Evolutionary conservation across 1,139 yeast genomes (phyloP).

Genomic region (Taphrina populina): DNA sequence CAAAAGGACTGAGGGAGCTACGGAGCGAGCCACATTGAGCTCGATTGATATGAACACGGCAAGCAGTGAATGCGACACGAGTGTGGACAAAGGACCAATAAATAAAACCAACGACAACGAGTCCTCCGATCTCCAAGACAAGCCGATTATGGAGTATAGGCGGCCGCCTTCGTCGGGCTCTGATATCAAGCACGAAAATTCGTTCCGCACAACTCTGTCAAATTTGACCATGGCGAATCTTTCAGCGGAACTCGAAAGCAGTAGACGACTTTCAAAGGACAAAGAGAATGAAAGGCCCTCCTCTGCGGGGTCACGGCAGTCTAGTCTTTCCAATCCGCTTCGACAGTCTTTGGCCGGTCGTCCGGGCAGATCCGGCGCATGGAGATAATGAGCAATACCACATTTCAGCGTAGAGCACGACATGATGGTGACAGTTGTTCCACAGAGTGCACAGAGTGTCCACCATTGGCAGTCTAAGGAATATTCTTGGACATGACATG

Average conservation of each 20-base stretch:
- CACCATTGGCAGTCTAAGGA: no score
- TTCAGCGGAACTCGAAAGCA: slow-evolving; percentile 2
- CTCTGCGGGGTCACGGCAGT: neutral
- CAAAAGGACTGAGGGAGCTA: neutral
- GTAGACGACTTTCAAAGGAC: slow-evolving; percentile 10
- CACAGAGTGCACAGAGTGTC: no score
- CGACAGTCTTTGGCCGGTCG: slow-evolving; percentile 22
- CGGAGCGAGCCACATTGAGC: slow-evolving; percentile 3
- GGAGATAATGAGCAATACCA: slow-evolving; percentile 27
- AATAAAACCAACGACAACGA: slow-evolving; percentile 9
- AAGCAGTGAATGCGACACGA: no score
- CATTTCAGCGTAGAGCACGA: no score
- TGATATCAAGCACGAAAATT: neutral
- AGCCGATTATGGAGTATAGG: slow-evolving; percentile 14
- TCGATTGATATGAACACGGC: slow-evolving; percentile 7
- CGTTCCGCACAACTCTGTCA: slow-evolving; percentile 15
- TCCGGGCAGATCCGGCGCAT: slow-evolving; percentile 17
- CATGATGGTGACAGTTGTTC: no score
- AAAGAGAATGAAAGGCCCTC: slow-evolving; percentile 23
- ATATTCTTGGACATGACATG: no score
- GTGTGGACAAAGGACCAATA: no score
- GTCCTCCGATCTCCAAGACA: neutral
- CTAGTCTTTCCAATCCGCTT: slow-evolving; percentile 10
- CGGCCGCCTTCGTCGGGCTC: slow-evolving; percentile 21
- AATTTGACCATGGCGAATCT: slow-evolving; percentile 29